Conservation (phyloP, 2,329 filamentous ascomycete genomes). For the Trichoderma semiorbis region DNA sequence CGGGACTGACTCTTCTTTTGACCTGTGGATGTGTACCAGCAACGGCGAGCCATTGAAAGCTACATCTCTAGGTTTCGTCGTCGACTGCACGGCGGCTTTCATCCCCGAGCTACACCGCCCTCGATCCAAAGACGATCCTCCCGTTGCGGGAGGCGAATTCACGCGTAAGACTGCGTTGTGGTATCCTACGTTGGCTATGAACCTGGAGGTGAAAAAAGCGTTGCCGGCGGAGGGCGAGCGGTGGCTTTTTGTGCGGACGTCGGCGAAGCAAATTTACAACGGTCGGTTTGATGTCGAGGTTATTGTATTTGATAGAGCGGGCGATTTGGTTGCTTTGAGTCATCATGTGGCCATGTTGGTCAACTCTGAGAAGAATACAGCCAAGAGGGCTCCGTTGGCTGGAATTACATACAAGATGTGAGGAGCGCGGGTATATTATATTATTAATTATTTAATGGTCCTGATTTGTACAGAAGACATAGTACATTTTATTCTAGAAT, state of each 20-base stretch:
- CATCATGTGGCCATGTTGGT: slow-evolving; percentile 32
- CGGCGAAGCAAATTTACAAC: slow-evolving; percentile 64
- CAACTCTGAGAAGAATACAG: slow-evolving; percentile 25
- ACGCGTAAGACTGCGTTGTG: slow-evolving; percentile 47
- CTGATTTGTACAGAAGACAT: background rate
- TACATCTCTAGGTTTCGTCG: slow-evolving; percentile 60
- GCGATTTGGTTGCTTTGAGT: slow-evolving; percentile 31
- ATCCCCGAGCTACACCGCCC: slow-evolving; percentile 53
- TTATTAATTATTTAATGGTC: background rate
- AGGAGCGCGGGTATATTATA: background rate
- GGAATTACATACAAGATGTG: background rate
- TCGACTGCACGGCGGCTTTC: slow-evolving; percentile 63
- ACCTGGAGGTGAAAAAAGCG: slow-evolving; percentile 72
- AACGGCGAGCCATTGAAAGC: slow-evolving; percentile 62
- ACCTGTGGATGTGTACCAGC: slow-evolving; percentile 59
- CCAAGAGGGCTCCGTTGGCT: background rate
- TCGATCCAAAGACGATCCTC: slow-evolving; percentile 22
- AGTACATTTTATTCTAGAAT: background rate
- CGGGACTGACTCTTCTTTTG: slow-evolving; percentile 20
- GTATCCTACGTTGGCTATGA: slow-evolving; percentile 74
- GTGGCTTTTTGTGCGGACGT: slow-evolving; percentile 66
- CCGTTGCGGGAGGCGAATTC: slow-evolving; percentile 22
- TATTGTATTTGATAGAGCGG: slow-evolving; percentile 53
- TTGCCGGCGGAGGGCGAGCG: slow-evolving; percentile 65
- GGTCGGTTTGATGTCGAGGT: slow-evolving; percentile 75